Evolutionary conservation across 192 early-diverging fungal species (phyloP), one percentile per base, ranked within the genome.

Genomic region (Mortierella antarctica): DNA sequence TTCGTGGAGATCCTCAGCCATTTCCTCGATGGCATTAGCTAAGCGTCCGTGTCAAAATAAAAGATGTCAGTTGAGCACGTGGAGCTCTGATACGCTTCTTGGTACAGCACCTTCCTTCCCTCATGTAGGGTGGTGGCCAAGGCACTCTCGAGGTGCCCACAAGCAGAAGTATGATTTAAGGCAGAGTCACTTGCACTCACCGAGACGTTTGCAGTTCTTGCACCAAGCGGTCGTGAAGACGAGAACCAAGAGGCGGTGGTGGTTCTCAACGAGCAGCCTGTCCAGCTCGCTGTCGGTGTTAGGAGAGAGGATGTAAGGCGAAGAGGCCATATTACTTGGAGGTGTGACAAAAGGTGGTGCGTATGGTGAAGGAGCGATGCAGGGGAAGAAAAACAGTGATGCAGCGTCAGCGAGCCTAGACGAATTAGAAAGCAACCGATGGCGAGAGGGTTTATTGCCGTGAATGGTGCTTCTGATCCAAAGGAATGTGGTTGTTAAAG

Each of bases 131-230:
- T 14, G 18, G 20, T 44, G 41, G 18, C 17, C 7, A 62, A 1
- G 45, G 15, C 41, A 47, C 31, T 1, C 44, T 10, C 3, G 31
- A 21, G 6, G 31, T 58, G 15, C 10, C 9, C 10, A 1, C 57
- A 58, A 7, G 23, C 46, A 46, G 15, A 10, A 18, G 48, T n/a
- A 61, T 61, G 17, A 46, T 44, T 5, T 17, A 18, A 62, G 31
- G 31, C 18, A 15, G 12, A 44, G 60, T 1, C 42, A 62, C 42
- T 46, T 18, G 21, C 7, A 53, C 77, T 20, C 8, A 80, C 77
- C 61, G 4, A 80, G 53, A 9, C 77, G 69, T 54, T 80, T 80
- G 70, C 77, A 80, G 65, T 80, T 80, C 55, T 80, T 80, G 70
- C 77, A 80, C 77, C 77, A 80, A 8, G 77, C 77, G 0, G 77